A percentile compares a stretch with the other conserved stretches of the same genome.
Conservation (phyloP, 2,329 filamentous ascomycete species). For the Xylaria hypoxylon region DNA sequence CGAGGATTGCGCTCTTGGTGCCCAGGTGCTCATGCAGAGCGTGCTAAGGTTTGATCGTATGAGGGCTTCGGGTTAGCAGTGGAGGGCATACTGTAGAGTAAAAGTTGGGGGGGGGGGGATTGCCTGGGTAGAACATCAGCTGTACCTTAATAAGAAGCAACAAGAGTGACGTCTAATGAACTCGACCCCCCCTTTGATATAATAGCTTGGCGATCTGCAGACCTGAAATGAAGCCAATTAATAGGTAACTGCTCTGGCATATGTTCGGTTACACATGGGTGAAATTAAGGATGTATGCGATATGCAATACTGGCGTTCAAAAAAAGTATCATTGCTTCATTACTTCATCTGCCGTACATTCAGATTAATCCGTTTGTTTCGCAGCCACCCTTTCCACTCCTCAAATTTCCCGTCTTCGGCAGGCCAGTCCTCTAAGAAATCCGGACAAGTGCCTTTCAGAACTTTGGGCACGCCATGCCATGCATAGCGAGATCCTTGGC, state of each 20-base stretch:
- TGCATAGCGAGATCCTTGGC: conserved; percentile 80
- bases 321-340: conserved; percentile 39
- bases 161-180: not conserved
- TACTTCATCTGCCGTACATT: conserved; percentile 91
- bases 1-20: conserved; percentile 68
- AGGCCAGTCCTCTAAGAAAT: conserved; percentile 81
- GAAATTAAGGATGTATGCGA: not conserved
- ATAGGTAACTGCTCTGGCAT: not conserved
- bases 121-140: not conserved
- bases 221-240: not conserved
- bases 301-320: not conserved
- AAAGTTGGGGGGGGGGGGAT: not conserved
- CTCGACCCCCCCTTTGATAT: not conserved
- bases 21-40: conserved; percentile 60
- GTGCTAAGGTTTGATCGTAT: conserved; percentile 55
- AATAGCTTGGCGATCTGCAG: not conserved
- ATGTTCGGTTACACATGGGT: not conserved
- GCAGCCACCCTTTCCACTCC: conserved; percentile 89
- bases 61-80: conserved; percentile 33
- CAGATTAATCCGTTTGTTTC: conserved; percentile 85
- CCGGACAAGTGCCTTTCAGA: conserved; percentile 80
- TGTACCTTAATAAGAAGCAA: not conserved
- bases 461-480: conserved; percentile 97
- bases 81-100: not conserved
- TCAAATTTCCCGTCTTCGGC: conserved; percentile 66